Evolutionary conservation across 2,329 filamentous ascomycete species (phyloP), one percentile per base, ranked within the genome.

Genomic region (Phialocephala sp.): DNA sequence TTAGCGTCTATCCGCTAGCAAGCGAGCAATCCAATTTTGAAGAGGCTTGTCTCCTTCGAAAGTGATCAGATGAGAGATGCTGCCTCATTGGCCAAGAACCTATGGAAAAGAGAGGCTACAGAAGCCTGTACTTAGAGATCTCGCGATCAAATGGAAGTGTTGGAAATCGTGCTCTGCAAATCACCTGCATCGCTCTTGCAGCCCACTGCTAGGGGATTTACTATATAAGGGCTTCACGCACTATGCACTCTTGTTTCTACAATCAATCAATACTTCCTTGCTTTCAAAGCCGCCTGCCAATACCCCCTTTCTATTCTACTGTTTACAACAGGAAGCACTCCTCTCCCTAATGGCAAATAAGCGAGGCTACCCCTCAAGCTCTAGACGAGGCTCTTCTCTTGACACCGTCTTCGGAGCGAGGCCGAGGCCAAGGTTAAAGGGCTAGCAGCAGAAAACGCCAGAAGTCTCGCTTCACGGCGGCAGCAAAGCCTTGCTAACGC

Each of bases 401-500:
- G 9, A 41, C 37, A 41, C 37, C 9, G 37, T 41, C 37, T 4
- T 18, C 15, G 4, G 37, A 8, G 9, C 15, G 9, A 41, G n/a
- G 8, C 45, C 22, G n/a, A 50, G 20, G 8, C 74, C 70, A n/a
- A 76, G 76, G 2, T 71, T 64, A 77, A 76, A 78, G 65, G 78
- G 78, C 52, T 77, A 66, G 27, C 6, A 2, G 76, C 69, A 47
- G 72, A 68, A 1, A 71, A 72, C 1, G 66, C 68, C 2, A 76
- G 71, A 11, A 74, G 61, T 62, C 75, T 69, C 2, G 63, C 56
- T 0, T 74, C 66, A 41, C 70, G 60, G 22, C 72, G 66, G n/a
- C 75, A 72, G 8, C 75, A 75, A 1, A 78, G 70, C 76, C 77
- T 78, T 32, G 76, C 71, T 1, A 73, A 77, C 6, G 27, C 27